Evolutionary conservation across 2,329 filamentous ascomycete genomes (phyloP).

Genomic region (Exserohilum turcica): DNA sequence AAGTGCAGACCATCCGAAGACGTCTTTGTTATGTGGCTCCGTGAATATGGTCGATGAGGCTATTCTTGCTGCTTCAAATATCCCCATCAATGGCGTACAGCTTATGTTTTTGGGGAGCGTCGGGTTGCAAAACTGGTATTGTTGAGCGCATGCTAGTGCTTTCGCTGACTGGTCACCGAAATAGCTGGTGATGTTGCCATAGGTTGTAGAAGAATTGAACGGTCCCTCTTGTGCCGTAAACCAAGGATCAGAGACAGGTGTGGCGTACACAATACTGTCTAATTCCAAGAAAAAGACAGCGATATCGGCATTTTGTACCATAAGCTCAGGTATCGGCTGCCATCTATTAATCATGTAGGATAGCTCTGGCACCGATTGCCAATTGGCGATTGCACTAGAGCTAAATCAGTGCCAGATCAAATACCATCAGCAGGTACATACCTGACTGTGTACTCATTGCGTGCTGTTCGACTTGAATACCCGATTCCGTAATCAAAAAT

Average conservation of each 20-base stretch:
- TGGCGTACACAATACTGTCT: conserved; percentile 32
- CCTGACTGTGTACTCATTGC: conserved; percentile 12
- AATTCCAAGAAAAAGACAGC: conserved; percentile 39
- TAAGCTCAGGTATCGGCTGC: conserved; percentile 36
- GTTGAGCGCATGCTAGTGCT: conserved; percentile 41
- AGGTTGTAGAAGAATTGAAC: background rate
- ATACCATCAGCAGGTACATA: conserved; percentile 3
- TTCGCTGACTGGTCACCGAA: conserved; percentile 23
- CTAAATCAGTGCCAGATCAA: background rate
- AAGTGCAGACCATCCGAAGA: background rate
- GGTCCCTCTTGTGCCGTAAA: conserved; percentile 31
- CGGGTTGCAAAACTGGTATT: conserved; percentile 46
- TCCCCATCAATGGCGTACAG: conserved; percentile 27
- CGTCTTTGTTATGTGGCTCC: conserved; percentile 4
- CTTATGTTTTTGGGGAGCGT: conserved; percentile 11
- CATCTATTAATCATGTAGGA: background rate
- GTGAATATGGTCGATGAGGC: background rate
- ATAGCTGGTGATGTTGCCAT: background rate
- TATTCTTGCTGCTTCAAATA: conserved; percentile 7
- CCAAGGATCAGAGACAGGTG: conserved; percentile 39
- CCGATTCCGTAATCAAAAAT: conserved; percentile 7
- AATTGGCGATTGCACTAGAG: conserved; percentile 1
- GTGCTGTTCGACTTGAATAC: conserved; percentile 5
- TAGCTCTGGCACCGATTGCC: background rate
- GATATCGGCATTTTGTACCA: conserved; percentile 37